Evolutionary conservation across 164 flowering plant species (phyloP), one percentile per base, ranked within the genome.

Genomic region (Taxillus chinensis): DNA sequence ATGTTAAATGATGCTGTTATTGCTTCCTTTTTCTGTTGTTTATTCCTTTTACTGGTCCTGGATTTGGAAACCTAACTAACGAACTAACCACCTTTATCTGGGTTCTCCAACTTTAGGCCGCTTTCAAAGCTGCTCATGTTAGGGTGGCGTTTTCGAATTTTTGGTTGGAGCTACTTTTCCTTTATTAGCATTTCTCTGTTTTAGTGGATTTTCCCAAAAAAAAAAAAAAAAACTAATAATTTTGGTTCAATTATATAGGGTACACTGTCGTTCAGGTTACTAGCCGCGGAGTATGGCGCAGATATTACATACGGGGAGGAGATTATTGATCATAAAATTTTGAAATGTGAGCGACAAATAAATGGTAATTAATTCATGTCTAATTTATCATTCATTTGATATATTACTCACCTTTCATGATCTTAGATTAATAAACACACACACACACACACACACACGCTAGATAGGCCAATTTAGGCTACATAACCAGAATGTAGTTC

Each of bases 301-400:
- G 96, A 92, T 65, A 88, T 90, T 64, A 85, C 92, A 0, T 88
- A 90, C 51, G 95, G 96, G 0, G 98, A 92, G 77, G 98, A 92
- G 73, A 90, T 88, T 70, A 84, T 92, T 57, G 98, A 92, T 67
- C 98, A 90, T 68, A 92, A 81, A 64, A 55, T 92, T 39, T 17
- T 92, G 62, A 90, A 88, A 64, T 92, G 98, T 63, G 89, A 86
- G 62, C 85, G 97, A 10, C 73, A 60, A 50, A 14, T 80, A 11
- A 90, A 92, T 74, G 96, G 98, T 89, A 74, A 38, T 27, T 27
- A 27, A 1, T 3, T 64, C 55, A 14, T 8, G 37, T 13, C 0
- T 17, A 12, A 12, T 5, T 27, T 54, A 16, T 5, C 40, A 51
- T 5, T 59, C 45, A 7, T 41, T 38, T 12, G 14, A 49, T 27